phyloP scores from a whole-genome alignment of 805 yeast species.

The Zygoascus flipseniorum region DNA sequence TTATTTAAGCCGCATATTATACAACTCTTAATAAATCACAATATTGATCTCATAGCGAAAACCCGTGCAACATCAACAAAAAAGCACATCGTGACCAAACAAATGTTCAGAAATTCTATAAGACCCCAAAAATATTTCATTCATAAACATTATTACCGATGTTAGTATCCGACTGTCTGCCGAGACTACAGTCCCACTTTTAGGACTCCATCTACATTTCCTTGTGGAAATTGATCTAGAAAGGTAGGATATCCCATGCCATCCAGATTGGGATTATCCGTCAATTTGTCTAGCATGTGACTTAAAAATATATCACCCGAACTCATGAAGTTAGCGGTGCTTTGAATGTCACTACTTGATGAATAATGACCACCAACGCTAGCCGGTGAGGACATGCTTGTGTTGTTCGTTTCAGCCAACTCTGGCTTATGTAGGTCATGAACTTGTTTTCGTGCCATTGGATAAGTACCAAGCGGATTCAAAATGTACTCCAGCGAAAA shows the following conservation, averaged over 20 bases:
- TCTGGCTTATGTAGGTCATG: slow-evolving; percentile 10
- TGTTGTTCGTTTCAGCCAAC: not conserved
- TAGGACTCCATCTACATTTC: not conserved
- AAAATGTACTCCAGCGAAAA: slow-evolving; percentile 12
- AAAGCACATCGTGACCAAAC: no score
- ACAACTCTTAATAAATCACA: no score
- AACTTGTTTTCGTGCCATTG: slow-evolving; percentile 9
- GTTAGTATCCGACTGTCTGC: no score
- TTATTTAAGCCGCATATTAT: no score
- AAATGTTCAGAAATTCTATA: no score
- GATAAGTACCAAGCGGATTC: slow-evolving; percentile 15
- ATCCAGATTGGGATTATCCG: not conserved
- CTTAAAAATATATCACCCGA: slow-evolving; percentile 1
- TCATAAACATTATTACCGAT: no score
- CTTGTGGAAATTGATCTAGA: slow-evolving; percentile 1
- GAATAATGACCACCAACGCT: not conserved
- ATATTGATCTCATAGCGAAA: no score
- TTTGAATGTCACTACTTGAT: not conserved
- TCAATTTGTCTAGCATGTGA: not conserved
- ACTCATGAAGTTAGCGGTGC: not conserved
- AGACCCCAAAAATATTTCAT: no score
- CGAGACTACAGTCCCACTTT: no score
- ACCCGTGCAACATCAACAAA: no score
- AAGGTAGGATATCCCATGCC: slow-evolving; percentile 3
- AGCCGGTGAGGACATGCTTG: not conserved